Evolutionary conservation across 2,329 filamentous ascomycete species (phyloP), one percentile per base, ranked within the genome.

Genomic region (Alternaria alternata): DNA sequence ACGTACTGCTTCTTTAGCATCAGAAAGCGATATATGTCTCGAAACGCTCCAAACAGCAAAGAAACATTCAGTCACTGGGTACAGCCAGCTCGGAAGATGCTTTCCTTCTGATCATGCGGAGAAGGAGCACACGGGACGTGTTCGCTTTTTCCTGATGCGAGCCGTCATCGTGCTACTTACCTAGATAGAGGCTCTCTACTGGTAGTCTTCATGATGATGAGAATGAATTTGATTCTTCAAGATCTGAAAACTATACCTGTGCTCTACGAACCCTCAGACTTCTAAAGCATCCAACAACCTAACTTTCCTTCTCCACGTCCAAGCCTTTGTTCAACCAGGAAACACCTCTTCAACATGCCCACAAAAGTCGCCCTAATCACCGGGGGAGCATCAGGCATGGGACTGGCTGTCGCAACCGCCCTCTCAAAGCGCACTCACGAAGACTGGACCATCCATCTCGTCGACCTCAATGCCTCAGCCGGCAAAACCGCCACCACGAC

Each of bases 281-380:
- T 9, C 18, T 26, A 5, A 22, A 22, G 20, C 20, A 3, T 32
- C 18, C 3, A 6, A 9, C 14, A 14, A 20, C 6, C 2, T 7
- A 28, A 46, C 16, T 18, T 8, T 14, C 9, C 9, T 12, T n/a
- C 11, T 28, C 12, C 4, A 12, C 14, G 20, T 11, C 7, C 28
- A 48, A 22, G 7, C 14, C 4, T 9, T 48, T 9, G 28, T 6
- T 3, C 20, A 18, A 18, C 12, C 6, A 26, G 14, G 7, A 26
- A 42, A 52, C 12, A 5, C 5, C 4, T 24, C 18, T 22, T 5
- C 5, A 47, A 28, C 3, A 73, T 72, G 66, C 26, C 54, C 1
- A 63, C 58, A 16, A 73, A 72, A 58, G 63, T 66, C 24, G 91
- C 91, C 51, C 83, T 95, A 52, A 93, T 95, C 75, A 94, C 91